These are phyloP conservation scores for Rhizophlyctis rosea DNA, from an alignment of 192 early-diverging fungal genomes.

Conservation along the genomic window DNA sequence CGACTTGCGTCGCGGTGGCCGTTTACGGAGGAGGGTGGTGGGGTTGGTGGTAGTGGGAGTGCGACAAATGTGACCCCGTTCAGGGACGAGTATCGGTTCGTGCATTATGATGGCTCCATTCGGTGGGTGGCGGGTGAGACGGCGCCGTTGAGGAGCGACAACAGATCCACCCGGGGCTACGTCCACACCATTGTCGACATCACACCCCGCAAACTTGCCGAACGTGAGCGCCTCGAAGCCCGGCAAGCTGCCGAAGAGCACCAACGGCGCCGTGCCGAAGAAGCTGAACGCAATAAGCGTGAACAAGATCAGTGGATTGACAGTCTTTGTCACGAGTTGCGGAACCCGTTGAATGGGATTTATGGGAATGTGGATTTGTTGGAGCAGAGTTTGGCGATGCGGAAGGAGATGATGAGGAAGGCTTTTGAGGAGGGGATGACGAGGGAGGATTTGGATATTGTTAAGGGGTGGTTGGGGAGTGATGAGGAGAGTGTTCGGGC, in stretches of 20 bases:
- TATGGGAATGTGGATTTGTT: constrained; percentile 9
- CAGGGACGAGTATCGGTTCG: constrained; percentile 9
- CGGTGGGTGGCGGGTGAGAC: constrained; percentile 16
- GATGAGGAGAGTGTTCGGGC: constrained; percentile 23
- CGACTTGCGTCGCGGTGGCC: constrained; percentile 1
- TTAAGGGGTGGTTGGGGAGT: constrained; percentile 2
- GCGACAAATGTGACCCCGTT: not conserved
- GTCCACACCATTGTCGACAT: constrained; percentile 24
- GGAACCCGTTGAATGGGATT: constrained; percentile 27
- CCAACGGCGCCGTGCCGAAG: constrained; percentile 15
- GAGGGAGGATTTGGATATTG: not conserved
- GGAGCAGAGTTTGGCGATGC: constrained; percentile 5
- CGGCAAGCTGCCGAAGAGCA: constrained; percentile 22
- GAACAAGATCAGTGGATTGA: constrained; percentile 28
- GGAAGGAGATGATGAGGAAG: not conserved
- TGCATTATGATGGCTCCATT: constrained; percentile 9
- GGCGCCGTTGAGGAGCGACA: not conserved
- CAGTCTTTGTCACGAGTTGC: constrained; percentile 3
- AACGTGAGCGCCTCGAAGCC: constrained; percentile 24
- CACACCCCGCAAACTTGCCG: constrained; percentile 8
- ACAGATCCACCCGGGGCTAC: constrained; percentile 3
- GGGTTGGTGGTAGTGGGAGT: not conserved
- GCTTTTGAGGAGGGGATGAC: not conserved
- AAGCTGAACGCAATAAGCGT: constrained; percentile 20
- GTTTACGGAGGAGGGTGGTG: not conserved